Conservation (phyloP, 352 stramenopile species). For the Phytophthora syringae region DNA sequence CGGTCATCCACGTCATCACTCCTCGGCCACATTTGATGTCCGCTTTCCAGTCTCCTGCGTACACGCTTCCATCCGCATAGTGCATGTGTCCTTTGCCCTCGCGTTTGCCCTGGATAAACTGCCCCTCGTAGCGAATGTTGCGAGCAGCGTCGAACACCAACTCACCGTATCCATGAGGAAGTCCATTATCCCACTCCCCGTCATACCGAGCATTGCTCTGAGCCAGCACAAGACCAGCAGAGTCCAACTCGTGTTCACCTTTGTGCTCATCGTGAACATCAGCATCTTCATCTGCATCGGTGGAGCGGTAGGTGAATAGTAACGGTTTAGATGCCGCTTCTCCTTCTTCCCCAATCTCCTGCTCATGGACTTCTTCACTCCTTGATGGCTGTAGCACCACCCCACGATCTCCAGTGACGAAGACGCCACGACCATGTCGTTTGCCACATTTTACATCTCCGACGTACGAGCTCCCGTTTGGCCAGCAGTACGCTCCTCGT, state of each 20-base stretch:
- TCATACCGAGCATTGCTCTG: constrained; percentile 76
- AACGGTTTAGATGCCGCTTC: constrained; percentile 20
- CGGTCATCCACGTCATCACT: constrained; percentile 76
- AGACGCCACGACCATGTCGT: constrained; percentile 80
- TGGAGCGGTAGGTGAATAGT: constrained; percentile 38
- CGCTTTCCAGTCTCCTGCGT: constrained; percentile 71
- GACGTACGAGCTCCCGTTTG: constrained; percentile 83
- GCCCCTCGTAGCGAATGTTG: constrained; percentile 65
- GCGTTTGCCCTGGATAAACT: constrained; percentile 56
- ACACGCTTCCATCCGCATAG: constrained; percentile 69
- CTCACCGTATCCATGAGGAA: constrained; percentile 71
- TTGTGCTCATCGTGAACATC: constrained; percentile 1
- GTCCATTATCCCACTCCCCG: constrained; percentile 76
- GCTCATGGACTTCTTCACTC: neutral
- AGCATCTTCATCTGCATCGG: constrained; percentile 5
- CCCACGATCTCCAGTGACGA: constrained; percentile 47
- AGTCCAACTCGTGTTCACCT: neutral
- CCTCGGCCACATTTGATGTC: constrained; percentile 79
- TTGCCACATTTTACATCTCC: constrained; percentile 72
- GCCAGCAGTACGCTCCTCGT: constrained; percentile 72
- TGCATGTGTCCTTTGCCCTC: constrained; percentile 70
- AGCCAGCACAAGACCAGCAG: constrained; percentile 22
- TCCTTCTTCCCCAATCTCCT: neutral
- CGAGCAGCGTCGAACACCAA: constrained; percentile 75
- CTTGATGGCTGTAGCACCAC: constrained; percentile 10